A percentile compares a stretch with the other conserved stretches of the same genome.
Evolutionary conservation across 768 basidiomycete genomes (phyloP).

Genomic region (Ephemerocybe angulata): DNA sequence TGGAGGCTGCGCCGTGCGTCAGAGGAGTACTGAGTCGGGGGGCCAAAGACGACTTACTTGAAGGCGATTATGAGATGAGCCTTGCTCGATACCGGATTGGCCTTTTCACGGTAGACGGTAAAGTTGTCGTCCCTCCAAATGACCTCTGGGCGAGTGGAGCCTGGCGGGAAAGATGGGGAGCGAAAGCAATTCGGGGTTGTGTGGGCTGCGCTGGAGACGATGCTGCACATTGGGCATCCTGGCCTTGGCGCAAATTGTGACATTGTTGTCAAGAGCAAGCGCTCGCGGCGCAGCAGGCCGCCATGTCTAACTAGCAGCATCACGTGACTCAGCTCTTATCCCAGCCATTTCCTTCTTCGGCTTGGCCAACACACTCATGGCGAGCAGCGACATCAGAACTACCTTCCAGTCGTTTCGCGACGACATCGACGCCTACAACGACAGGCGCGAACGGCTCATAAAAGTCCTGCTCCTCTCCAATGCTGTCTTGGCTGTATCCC

Average conservation of each 20-base stretch:
- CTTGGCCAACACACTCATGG: neutral
- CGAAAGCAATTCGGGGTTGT: slow-evolving; percentile 42
- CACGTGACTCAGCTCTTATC: slow-evolving; percentile 2
- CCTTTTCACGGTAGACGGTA: slow-evolving; percentile 68
- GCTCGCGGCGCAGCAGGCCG: neutral
- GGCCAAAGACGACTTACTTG: slow-evolving; percentile 49
- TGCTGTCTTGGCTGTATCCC: slow-evolving; percentile 1
- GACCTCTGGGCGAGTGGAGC: slow-evolving; percentile 53
- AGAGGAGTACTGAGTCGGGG: slow-evolving; percentile 10
- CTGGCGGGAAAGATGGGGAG: slow-evolving; percentile 42
- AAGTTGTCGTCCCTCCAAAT: slow-evolving; percentile 78
- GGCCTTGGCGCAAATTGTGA: slow-evolving; percentile 60
- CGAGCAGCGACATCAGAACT: slow-evolving; percentile 1
- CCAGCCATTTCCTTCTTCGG: neutral
- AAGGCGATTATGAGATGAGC: slow-evolving; percentile 72
- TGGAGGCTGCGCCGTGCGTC: slow-evolving; percentile 48
- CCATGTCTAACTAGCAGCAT: neutral
- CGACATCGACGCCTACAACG: slow-evolving; percentile 80
- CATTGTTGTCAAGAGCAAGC: slow-evolving; percentile 13
- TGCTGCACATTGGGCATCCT: slow-evolving; percentile 77
- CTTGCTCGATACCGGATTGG: slow-evolving; percentile 66
- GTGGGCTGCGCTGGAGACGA: slow-evolving; percentile 54
- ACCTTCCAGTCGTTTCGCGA: slow-evolving; percentile 61
- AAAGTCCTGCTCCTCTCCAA: slow-evolving; percentile 49
- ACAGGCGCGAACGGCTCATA: slow-evolving; percentile 85